Evolutionary conservation across 352 stramenopile genomes (phyloP).

Genomic region (Pythium oligandrum): DNA sequence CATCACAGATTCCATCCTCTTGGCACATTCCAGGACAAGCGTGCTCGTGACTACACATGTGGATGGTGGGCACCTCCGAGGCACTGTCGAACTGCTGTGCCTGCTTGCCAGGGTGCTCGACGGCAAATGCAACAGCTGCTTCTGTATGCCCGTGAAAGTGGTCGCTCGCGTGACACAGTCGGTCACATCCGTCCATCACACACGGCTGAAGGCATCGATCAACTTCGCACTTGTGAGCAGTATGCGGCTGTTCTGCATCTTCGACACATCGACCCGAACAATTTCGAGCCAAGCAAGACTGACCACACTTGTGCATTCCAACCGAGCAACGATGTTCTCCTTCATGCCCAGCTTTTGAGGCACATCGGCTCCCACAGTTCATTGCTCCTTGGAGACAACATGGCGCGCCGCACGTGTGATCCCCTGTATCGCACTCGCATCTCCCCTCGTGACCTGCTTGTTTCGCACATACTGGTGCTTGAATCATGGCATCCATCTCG

Average conservation of each 20-base stretch:
- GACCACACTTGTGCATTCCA: constrained; percentile 45
- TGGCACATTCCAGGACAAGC: constrained; percentile 47
- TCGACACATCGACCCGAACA: constrained; percentile 46
- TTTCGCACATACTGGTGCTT: constrained; percentile 39
- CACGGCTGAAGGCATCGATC: constrained; percentile 53
- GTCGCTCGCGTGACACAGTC: constrained; percentile 37
- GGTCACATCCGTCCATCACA: constrained; percentile 52
- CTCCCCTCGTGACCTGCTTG: constrained; percentile 56
- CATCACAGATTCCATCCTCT: constrained; percentile 57
- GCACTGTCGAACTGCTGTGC: constrained; percentile 32
- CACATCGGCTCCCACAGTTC: constrained; percentile 54
- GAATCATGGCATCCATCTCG: constrained; percentile 12
- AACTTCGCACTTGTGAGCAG: constrained; percentile 57
- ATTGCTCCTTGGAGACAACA: constrained; percentile 36
- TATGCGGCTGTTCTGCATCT: constrained; percentile 44
- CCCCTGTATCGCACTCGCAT: constrained; percentile 54
- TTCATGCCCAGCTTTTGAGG: constrained; percentile 35
- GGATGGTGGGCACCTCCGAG: constrained; percentile 33
- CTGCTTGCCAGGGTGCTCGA: constrained; percentile 42
- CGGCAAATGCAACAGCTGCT: constrained; percentile 35
- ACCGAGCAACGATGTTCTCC: constrained; percentile 51
- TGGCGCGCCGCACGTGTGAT: constrained; percentile 54
- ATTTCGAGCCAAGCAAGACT: constrained; percentile 34
- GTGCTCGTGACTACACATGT: constrained; percentile 60
- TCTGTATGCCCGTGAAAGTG: constrained; percentile 68